phyloP scores from a whole-genome alignment of 192 early-diverging fungal species.

The Podochytrium sp. region DNA sequence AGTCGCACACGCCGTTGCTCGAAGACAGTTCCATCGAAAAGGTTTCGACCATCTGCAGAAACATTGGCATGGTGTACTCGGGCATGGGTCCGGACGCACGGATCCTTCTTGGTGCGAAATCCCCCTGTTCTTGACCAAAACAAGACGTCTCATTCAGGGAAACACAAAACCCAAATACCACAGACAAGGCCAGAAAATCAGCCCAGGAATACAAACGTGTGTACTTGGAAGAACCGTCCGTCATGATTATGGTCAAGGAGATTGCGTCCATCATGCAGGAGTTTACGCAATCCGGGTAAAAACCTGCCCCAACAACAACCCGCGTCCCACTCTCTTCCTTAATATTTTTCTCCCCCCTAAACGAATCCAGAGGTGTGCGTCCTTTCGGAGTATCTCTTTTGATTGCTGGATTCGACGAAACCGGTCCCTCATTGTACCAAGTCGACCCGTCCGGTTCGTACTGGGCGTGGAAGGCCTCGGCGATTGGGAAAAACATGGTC shows the following conservation, averaged over 20 bases:
- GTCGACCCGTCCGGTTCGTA: constrained; percentile 99
- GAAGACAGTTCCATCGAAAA: constrained; percentile 93
- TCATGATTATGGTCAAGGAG: constrained; percentile 93
- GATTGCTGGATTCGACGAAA: constrained; percentile 92
- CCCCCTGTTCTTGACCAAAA: not conserved
- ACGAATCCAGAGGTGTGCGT: constrained; percentile 89
- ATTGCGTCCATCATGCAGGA: constrained; percentile 98
- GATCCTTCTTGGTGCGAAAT: constrained; percentile 68
- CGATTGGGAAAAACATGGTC: constrained; percentile 99
- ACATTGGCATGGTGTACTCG: constrained; percentile 98
- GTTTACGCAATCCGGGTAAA: constrained; percentile 97
- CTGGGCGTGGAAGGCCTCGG: constrained; percentile 98
- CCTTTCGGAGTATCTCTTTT: constrained; percentile 99
- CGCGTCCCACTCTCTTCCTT: no score
- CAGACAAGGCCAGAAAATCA: constrained; percentile 89
- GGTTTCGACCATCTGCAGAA: constrained; percentile 84
- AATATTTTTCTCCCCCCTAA: no score
- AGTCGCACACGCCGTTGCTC: constrained; percentile 87
- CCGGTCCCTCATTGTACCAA: constrained; percentile 92
- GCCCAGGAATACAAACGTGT: constrained; percentile 94
- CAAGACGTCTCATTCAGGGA: not conserved
- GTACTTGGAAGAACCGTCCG: constrained; percentile 95
- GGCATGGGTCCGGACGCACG: constrained; percentile 99
- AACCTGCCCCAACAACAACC: no score
- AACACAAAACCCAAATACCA: not conserved